These are phyloP conservation scores for Raphanus raphanistrum DNA, from an alignment of 345 rosid species.

Conservation along the genomic window DNA sequence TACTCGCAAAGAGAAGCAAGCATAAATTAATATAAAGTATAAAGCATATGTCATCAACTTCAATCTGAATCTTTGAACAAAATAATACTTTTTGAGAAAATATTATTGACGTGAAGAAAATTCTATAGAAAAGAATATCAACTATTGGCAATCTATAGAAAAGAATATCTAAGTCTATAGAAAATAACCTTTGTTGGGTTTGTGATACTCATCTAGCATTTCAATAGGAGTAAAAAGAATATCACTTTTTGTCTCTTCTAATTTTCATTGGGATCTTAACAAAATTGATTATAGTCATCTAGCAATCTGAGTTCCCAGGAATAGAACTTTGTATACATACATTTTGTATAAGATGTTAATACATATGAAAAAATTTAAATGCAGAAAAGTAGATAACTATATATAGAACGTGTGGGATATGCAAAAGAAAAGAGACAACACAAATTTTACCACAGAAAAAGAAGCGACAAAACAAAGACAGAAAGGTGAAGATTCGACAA, in stretches of 20 bases:
- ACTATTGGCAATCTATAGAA: not conserved
- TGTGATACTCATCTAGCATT: too few relatives aligned
- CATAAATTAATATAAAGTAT: not conserved
- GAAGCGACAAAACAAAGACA: conserved; percentile 2
- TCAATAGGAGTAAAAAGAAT: too few relatives aligned
- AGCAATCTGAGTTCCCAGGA: not conserved
- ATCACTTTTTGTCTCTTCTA: not conserved
- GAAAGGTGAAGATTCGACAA: conserved; percentile 17
- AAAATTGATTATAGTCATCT: not conserved
- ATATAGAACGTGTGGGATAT: conserved; percentile 4
- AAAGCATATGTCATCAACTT: not conserved
- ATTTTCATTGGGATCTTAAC: not conserved
- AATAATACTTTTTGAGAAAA: not conserved
- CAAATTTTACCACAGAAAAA: too few relatives aligned
- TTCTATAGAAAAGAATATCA: not conserved
- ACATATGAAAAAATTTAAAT: not conserved
- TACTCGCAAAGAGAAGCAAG: conserved; percentile 13
- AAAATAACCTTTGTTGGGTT: too few relatives aligned
- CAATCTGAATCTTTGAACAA: not conserved
- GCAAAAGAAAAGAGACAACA: not conserved
- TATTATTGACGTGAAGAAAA: not conserved
- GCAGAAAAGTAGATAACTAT: not conserved
- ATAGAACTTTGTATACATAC: not conserved
- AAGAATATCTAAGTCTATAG: not conserved
- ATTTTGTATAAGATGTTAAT: not conserved